phyloP scores from a whole-genome alignment of 2,329 filamentous ascomycete species.

The Fonsecaea nubica region DNA sequence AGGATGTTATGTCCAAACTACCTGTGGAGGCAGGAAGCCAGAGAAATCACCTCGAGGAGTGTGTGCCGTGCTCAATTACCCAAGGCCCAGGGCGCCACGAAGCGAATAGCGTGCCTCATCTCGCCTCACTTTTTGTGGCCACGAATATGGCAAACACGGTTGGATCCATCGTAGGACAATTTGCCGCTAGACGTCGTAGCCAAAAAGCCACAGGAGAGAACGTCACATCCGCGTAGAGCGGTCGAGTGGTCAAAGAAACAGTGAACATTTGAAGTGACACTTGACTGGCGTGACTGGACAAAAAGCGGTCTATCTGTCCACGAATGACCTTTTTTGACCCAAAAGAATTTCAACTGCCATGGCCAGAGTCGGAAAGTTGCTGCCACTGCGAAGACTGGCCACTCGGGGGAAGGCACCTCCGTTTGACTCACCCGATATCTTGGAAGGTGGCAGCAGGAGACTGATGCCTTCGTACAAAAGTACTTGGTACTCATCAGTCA shows the following conservation, averaged over 20 bases:
- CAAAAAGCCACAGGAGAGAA: background rate
- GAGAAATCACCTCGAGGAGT: background rate
- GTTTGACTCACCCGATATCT: background rate
- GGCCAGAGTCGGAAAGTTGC: background rate
- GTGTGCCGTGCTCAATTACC: background rate
- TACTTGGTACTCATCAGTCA: background rate
- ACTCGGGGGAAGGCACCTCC: background rate
- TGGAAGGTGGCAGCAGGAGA: background rate
- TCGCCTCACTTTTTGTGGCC: conserved; percentile 2
- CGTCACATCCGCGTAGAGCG: background rate
- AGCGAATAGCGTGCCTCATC: conserved; percentile 7
- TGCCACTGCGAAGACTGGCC: background rate
- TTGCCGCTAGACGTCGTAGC: background rate
- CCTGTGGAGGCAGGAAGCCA: background rate
- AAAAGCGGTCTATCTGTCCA: background rate
- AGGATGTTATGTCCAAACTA: background rate
- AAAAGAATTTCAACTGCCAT: background rate
- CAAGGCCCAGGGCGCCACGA: background rate
- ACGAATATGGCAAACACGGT: background rate
- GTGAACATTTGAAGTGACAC: background rate
- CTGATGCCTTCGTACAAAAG: background rate
- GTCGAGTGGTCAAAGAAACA: background rate
- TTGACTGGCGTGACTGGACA: background rate
- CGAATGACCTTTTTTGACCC: background rate
- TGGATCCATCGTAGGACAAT: background rate